Evolutionary conservation across 2,329 filamentous ascomycete species (phyloP).

Genomic region (Colletotrichum costaricense): DNA sequence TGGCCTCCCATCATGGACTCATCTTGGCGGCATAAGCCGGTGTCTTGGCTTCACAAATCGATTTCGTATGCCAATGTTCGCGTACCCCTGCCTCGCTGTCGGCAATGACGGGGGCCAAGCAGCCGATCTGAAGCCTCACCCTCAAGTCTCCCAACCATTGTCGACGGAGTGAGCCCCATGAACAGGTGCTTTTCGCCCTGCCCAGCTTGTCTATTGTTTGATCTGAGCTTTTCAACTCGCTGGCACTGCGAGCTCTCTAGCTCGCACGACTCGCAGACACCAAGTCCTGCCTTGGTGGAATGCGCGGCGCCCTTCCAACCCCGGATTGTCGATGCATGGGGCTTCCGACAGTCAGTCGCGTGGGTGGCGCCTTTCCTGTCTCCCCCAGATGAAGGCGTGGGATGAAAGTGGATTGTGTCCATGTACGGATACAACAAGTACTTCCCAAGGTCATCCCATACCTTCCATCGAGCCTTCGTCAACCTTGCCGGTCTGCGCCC

Average conservation of each 20-base stretch:
- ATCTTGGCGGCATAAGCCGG: conserved; percentile 18
- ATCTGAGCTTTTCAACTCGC: neutral
- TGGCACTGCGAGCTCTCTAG: neutral
- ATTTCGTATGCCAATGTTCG: conserved; percentile 33
- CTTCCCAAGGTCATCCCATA: conserved; percentile 10
- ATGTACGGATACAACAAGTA: conserved; percentile 7
- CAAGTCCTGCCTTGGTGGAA: neutral
- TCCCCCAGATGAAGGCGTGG: neutral
- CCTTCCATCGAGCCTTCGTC: neutral
- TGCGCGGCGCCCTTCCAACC: neutral
- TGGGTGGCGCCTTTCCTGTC: conserved; percentile 21
- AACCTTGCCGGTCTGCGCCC: conserved; percentile 24
- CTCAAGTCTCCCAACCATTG: conserved; percentile 21
- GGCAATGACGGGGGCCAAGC: conserved; percentile 32
- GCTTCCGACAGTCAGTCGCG: conserved; percentile 3
- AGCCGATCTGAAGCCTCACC: conserved; percentile 29
- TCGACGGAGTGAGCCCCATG: neutral
- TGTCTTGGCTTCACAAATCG: conserved; percentile 25
- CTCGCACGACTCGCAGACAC: neutral
- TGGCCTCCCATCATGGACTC: neutral
- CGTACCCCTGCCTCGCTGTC: conserved; percentile 18
- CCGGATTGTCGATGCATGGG: conserved; percentile 23
- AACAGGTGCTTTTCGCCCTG: conserved; percentile 2
- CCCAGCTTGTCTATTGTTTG: neutral
- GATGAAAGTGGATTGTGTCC: neutral